phyloP scores from a whole-genome alignment of 2,329 filamentous ascomycete species.

The Ascosphaera aggregata region DNA sequence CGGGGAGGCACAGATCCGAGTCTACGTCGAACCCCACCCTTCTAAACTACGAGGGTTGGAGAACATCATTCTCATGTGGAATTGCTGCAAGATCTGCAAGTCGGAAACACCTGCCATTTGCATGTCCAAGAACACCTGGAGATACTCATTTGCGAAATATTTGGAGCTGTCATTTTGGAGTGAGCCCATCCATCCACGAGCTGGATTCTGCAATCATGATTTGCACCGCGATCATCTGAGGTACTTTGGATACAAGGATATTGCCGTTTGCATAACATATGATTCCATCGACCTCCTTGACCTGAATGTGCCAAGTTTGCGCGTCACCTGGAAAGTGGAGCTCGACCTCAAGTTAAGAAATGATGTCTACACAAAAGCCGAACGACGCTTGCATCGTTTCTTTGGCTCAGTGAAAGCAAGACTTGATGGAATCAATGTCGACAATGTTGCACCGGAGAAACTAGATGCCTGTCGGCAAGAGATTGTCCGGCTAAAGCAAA shows the following conservation, averaged over 20 bases:
- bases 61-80: slow-evolving; percentile 91
- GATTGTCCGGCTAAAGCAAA: slow-evolving; percentile 53
- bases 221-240: slow-evolving; percentile 79
- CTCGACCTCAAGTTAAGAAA: slow-evolving; percentile 85
- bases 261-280: slow-evolving; percentile 73
- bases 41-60: slow-evolving; percentile 40
- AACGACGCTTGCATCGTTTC: slow-evolving; percentile 65
- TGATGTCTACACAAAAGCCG: slow-evolving; percentile 59
- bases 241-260: slow-evolving; percentile 74
- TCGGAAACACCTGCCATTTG: slow-evolving; percentile 72
- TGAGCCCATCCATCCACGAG: slow-evolving; percentile 49
- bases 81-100: slow-evolving; percentile 74
- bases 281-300: slow-evolving; percentile 84
- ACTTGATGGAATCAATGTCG: slow-evolving; percentile 70
- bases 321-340: slow-evolving; percentile 95
- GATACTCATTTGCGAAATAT: slow-evolving; percentile 96
- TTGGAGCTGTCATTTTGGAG: slow-evolving; percentile 97
- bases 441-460: slow-evolving; percentile 76
- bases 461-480: slow-evolving; percentile 59
- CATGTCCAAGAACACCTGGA: slow-evolving; percentile 91
- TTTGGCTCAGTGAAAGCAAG: slow-evolving; percentile 68
- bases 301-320: slow-evolving; percentile 71
- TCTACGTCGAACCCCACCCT: slow-evolving; percentile 60
- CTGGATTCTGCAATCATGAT: slow-evolving; percentile 67
- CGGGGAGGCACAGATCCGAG: slow-evolving; percentile 76